Percentiles rank a stretch among this genome's conserved stretches.
These are phyloP conservation scores for Globisporangium polare DNA, from an alignment of 352 stramenopile species.

Conservation along the genomic window DNA sequence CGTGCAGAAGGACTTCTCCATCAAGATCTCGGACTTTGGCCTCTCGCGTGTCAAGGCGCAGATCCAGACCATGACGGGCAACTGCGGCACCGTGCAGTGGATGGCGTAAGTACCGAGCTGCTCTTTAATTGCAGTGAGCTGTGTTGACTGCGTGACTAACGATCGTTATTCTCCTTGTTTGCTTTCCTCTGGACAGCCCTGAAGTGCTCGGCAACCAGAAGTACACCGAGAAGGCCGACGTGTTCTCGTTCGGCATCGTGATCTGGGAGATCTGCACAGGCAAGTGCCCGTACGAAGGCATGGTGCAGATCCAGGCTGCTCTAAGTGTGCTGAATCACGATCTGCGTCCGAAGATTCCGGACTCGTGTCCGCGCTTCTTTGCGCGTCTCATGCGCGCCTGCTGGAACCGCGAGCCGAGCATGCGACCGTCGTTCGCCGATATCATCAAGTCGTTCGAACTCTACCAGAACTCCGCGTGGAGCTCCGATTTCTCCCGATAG, in stretches of 20 bases:
- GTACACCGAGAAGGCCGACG: slow-evolving; percentile 93
- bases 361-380: slow-evolving; percentile 63
- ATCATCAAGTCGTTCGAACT: slow-evolving; percentile 55
- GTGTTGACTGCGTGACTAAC: not conserved
- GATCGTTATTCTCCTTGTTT: slow-evolving; percentile 1
- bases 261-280: slow-evolving; percentile 92
- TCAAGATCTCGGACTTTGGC: slow-evolving; percentile 92
- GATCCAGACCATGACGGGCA: slow-evolving; percentile 90
- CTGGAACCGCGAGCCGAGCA: slow-evolving; percentile 69
- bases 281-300: slow-evolving; percentile 87
- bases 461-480: slow-evolving; percentile 20
- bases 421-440: slow-evolving; percentile 66
- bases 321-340: slow-evolving; percentile 80
- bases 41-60: slow-evolving; percentile 90
- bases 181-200: slow-evolving; percentile 32
- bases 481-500: slow-evolving; percentile 11
- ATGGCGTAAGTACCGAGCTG: slow-evolving; percentile 67
- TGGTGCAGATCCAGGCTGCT: slow-evolving; percentile 85
- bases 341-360: slow-evolving; percentile 59
- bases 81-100: slow-evolving; percentile 88
- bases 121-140: slow-evolving; percentile 10
- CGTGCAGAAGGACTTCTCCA: slow-evolving; percentile 75
- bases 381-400: slow-evolving; percentile 71
- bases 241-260: slow-evolving; percentile 93
- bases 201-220: slow-evolving; percentile 88